phyloP scores from a whole-genome alignment of 192 early-diverging fungal genomes.

The Chytriomyces sp. region DNA sequence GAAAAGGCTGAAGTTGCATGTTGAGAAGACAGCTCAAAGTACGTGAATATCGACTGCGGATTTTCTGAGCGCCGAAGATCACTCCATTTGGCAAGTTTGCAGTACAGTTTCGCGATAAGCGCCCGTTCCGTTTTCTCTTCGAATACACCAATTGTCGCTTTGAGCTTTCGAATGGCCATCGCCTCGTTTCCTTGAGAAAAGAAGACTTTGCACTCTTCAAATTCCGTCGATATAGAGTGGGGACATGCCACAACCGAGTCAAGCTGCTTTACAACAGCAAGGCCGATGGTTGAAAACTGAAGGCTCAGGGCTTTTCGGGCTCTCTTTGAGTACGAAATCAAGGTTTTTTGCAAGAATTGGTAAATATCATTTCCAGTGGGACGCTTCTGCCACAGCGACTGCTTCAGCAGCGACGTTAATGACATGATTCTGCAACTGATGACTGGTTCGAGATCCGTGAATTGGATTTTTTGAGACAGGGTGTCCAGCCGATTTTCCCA shows the following conservation, averaged over 20 bases:
- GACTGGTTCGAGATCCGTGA: slow-evolving; percentile 39
- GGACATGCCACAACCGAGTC: not conserved
- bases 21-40: slow-evolving; percentile 41
- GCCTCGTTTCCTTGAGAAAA: slow-evolving; percentile 45
- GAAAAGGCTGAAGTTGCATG: slow-evolving; percentile 5
- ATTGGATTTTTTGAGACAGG: slow-evolving; percentile 24
- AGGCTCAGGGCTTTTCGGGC: slow-evolving; percentile 39
- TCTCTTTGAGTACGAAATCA: slow-evolving; percentile 35
- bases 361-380: slow-evolving; percentile 21
- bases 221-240: not conserved
- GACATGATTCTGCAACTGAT: slow-evolving; percentile 33
- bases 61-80: slow-evolving; percentile 40
- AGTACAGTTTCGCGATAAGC: slow-evolving; percentile 19
- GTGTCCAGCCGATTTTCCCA: slow-evolving; percentile 33
- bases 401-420: slow-evolving; percentile 20
- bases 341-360: not conserved
- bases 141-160: slow-evolving; percentile 17
- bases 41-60: slow-evolving; percentile 36
- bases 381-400: slow-evolving; percentile 7
- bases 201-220: slow-evolving; percentile 41
- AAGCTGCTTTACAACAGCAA: slow-evolving; percentile 29
- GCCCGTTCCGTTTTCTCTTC: slow-evolving; percentile 8
- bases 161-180: slow-evolving; percentile 41
- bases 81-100: slow-evolving; percentile 48
- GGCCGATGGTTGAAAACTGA: slow-evolving; percentile 37